Percentiles rank a stretch among this genome's conserved stretches.
phyloP scores from a whole-genome alignment of 2,329 filamentous ascomycete genomes.

The Paraphoma chrysanthemicola region DNA sequence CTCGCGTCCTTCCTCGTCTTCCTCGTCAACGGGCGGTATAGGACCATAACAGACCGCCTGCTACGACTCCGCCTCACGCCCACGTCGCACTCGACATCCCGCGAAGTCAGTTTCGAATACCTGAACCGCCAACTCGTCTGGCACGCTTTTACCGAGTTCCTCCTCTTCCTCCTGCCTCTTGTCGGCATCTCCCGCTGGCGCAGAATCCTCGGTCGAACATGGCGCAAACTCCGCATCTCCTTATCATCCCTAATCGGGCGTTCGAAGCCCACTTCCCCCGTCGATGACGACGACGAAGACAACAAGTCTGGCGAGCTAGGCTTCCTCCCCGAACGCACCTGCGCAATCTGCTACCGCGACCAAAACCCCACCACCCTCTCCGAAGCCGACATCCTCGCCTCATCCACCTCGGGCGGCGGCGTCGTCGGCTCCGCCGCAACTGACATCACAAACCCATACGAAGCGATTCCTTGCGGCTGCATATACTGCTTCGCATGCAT shows the following conservation, averaged over 20 bases:
- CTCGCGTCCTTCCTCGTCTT: constrained; percentile 90
- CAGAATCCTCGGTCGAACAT: constrained; percentile 84
- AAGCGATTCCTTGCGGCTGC: constrained; percentile 86
- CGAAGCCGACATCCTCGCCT: constrained; percentile 71
- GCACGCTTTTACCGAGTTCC: constrained; percentile 99
- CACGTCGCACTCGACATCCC: constrained; percentile 79
- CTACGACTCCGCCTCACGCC: constrained; percentile 85
- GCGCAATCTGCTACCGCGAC: constrained; percentile 95
- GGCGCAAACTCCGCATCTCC: constrained; percentile 75
- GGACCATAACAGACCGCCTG: constrained; percentile 86
- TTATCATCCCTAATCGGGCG: constrained; percentile 58
- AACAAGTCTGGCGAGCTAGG: constrained; percentile 74
- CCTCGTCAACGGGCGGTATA: constrained; percentile 86
- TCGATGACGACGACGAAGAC: constrained; percentile 53
- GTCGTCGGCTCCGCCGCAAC: constrained; percentile 88
- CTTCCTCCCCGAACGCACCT: constrained; percentile 91
- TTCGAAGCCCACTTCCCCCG: constrained; percentile 52
- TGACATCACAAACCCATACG: constrained; percentile 95
- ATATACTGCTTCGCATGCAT: constrained; percentile 96
- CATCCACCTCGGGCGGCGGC: constrained; percentile 69
- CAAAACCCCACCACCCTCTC: constrained; percentile 73
- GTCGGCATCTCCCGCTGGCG: constrained; percentile 94
- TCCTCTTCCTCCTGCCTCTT: constrained; percentile 96
- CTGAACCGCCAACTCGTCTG: constrained; percentile 97
- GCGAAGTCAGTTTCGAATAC: constrained; percentile 97